These are phyloP conservation scores for Pseudogymnoascus sp. DNA, from an alignment of 2,329 filamentous ascomycete species.

Conservation along the genomic window DNA sequence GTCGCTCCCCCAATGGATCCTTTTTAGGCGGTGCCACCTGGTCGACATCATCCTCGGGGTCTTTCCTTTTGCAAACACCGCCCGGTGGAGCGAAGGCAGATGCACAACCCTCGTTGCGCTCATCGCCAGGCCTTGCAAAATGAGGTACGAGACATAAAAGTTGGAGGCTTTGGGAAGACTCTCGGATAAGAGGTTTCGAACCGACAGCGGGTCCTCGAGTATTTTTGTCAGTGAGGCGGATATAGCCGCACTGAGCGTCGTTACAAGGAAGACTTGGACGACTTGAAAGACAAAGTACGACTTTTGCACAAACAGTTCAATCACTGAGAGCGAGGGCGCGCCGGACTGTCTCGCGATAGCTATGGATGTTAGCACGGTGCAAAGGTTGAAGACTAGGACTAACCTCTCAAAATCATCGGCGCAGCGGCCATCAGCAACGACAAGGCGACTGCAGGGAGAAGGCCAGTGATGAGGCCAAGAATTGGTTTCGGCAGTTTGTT, in stretches of 20 bases:
- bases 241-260: conserved; percentile 56
- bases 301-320: conserved; percentile 57
- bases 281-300: conserved; percentile 58
- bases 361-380: conserved; percentile 21
- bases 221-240: conserved; percentile 46
- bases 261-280: conserved; percentile 62
- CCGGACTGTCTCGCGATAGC: conserved; percentile 54
- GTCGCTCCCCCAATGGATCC: conserved; percentile 51
- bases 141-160: conserved; percentile 63
- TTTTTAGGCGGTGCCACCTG: conserved; percentile 45
- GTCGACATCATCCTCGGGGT: conserved; percentile 56
- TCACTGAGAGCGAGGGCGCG: conserved; percentile 48
- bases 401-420: conserved; percentile 53
- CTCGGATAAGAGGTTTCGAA: conserved; percentile 44
- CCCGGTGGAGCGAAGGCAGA: conserved; percentile 47
- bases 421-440: conserved; percentile 54
- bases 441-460: conserved; percentile 54
- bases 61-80: conserved; percentile 51
- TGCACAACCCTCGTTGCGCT: conserved; percentile 53
- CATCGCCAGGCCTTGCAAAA: conserved; percentile 58
- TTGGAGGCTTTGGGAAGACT: conserved; percentile 57
- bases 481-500: conserved; percentile 46
- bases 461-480: conserved; percentile 53
- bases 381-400: conserved; percentile 17
- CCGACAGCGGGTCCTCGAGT: conserved; percentile 41